phyloP scores from a whole-genome alignment of 2,329 filamentous ascomycete species.

The Epichloe hybrida region DNA sequence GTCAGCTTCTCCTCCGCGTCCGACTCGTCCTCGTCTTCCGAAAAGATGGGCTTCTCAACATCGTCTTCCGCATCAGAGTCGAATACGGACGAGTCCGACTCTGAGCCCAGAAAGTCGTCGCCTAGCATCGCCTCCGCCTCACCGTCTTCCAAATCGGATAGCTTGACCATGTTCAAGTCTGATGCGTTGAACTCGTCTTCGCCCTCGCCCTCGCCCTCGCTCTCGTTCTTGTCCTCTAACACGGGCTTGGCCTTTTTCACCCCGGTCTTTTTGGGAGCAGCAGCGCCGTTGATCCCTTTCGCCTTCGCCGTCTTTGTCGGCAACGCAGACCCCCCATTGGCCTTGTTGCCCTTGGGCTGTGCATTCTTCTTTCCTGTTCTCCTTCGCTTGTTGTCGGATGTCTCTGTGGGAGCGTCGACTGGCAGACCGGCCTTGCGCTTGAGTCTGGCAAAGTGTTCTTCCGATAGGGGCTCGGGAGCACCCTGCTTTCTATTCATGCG shows the following conservation, averaged over 20 bases:
- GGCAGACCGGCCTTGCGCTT: slow-evolving; percentile 75
- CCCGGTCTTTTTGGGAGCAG: slow-evolving; percentile 4
- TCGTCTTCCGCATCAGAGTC: slow-evolving; percentile 55
- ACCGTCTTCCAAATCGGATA: slow-evolving; percentile 29
- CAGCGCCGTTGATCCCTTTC: slow-evolving; percentile 5
- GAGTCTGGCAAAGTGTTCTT: slow-evolving; percentile 60
- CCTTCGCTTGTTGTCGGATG: slow-evolving; percentile 15
- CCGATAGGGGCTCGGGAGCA: slow-evolving; percentile 67
- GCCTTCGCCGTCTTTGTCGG: slow-evolving; percentile 15
- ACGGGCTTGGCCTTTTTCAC: slow-evolving; percentile 19
- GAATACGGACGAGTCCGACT: slow-evolving; percentile 44
- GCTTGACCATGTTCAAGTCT: slow-evolving; percentile 27
- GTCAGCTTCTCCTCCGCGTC: slow-evolving; percentile 84
- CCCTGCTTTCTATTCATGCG: slow-evolving; percentile 89
- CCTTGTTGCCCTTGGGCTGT: slow-evolving; percentile 12
- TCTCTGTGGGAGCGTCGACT: slow-evolving; percentile 42
- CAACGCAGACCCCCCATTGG: background rate
- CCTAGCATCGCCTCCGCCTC: slow-evolving; percentile 25
- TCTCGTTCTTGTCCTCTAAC: slow-evolving; percentile 11
- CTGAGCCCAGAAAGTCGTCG: slow-evolving; percentile 47
- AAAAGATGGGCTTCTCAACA: slow-evolving; percentile 59
- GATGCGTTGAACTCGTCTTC: slow-evolving; percentile 30
- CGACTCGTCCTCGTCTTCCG: slow-evolving; percentile 82
- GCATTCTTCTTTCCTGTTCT: slow-evolving; percentile 11
- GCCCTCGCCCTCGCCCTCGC: slow-evolving; percentile 24